Evolutionary conservation across 2,329 filamentous ascomycete genomes (phyloP).

Genomic region (Gremmenia infestans): DNA sequence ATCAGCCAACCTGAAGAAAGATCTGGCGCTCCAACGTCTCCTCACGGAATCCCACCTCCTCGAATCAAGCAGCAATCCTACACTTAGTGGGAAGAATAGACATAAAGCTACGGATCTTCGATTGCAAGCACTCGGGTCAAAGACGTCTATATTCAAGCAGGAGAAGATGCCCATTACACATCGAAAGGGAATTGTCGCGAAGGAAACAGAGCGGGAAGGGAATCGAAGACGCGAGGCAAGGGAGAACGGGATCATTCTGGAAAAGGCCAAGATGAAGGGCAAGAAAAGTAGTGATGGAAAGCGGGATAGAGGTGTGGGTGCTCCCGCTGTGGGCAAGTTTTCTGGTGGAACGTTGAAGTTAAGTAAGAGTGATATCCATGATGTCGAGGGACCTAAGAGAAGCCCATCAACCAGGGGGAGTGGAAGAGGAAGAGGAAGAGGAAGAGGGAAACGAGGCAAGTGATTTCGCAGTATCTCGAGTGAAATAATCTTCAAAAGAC

Average conservation of each 20-base stretch:
- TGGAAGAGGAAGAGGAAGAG: conserved; percentile 28
- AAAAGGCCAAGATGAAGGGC: conserved; percentile 43
- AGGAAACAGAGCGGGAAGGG: conserved; percentile 59
- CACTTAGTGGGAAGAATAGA: conserved; percentile 59
- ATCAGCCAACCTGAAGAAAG: conserved; percentile 72
- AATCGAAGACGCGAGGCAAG: conserved; percentile 72
- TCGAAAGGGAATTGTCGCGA: conserved; percentile 75
- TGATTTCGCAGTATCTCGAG: not conserved
- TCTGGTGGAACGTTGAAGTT: conserved; percentile 73
- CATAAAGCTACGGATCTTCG: conserved; percentile 81
- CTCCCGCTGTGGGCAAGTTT: conserved; percentile 75
- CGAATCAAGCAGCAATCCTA: conserved; percentile 49
- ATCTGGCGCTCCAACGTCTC: conserved; percentile 85
- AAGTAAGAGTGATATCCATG: conserved; percentile 69
- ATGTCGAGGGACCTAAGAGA: conserved; percentile 55
- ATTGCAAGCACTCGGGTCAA: conserved; percentile 75
- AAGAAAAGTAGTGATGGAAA: conserved; percentile 36
- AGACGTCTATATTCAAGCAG: conserved; percentile 67
- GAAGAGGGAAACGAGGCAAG: conserved; percentile 18
- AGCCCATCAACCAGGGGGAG: conserved; percentile 25
- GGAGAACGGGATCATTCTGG: conserved; percentile 87
- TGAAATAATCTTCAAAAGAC: not conserved
- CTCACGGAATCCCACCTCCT: conserved; percentile 90
- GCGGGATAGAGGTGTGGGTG: conserved; percentile 61
- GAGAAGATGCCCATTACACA: conserved; percentile 85